These are phyloP conservation scores for Striga asiatica DNA, from an alignment of 257 asterid species.

Conservation along the genomic window DNA sequence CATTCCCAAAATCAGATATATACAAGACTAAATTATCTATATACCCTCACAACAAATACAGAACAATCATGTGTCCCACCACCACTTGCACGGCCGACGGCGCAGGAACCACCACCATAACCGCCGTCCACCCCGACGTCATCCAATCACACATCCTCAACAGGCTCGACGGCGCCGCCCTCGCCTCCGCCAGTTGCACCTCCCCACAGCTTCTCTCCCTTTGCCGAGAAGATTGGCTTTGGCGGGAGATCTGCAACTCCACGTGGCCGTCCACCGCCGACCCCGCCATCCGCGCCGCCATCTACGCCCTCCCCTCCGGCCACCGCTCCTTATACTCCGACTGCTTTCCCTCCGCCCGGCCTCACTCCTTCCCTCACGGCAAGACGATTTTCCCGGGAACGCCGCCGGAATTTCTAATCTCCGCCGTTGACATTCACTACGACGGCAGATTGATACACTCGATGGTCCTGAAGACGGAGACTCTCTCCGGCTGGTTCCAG, in stretches of 20 bases:
- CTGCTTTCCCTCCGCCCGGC: conserved; percentile 33
- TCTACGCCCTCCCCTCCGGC: conserved; percentile 42
- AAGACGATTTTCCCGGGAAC: neutral
- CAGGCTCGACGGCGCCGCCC: conserved; percentile 60
- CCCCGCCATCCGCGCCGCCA: conserved; percentile 16
- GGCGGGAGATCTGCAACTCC: conserved; percentile 44
- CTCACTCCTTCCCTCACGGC: neutral
- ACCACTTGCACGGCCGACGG: conserved; percentile 4
- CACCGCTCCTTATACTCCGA: conserved; percentile 60
- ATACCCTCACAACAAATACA: too few species aligned
- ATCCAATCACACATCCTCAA: conserved; percentile 50
- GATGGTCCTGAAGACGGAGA: conserved; percentile 29
- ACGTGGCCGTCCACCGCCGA: conserved; percentile 65
- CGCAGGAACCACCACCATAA: neutral
- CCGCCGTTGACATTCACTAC: conserved; percentile 62
- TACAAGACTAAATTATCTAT: too few species aligned
- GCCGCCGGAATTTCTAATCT: conserved; percentile 34
- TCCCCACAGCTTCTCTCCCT: conserved; percentile 31
- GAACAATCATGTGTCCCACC: neutral
- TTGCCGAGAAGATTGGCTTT: conserved; percentile 39
- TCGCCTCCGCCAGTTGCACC: conserved; percentile 44
- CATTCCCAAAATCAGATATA: too few species aligned
- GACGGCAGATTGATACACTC: conserved; percentile 37
- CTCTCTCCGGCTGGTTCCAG: conserved; percentile 39
- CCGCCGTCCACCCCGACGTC: conserved; percentile 50